Base-by-base conservation (phyloP, 768 basidiomycete genomes). In the Tricholomella constricta region DNA sequence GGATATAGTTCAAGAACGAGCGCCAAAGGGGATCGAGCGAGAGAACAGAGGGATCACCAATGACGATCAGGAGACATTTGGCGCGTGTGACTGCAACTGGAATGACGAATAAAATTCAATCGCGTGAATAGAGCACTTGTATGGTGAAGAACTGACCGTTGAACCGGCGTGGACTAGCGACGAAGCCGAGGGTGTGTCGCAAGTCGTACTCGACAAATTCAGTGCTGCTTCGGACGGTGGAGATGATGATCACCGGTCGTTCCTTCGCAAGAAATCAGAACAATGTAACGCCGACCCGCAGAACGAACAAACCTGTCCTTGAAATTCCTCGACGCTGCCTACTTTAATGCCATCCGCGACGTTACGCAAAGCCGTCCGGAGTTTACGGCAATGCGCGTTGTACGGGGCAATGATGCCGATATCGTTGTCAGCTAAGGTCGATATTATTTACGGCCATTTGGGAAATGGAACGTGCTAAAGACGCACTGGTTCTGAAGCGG, bases 381-480 rank as follows among this genome's bases (percentile, higher is more conserved):
- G 79, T 61, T 84, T 85, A 56, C 71, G 71, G 25, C 75, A 67
- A 59, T 88, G 86, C 2, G 83, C 83, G 61, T 82, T 77, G 58
- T 88, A 88, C 1, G 86, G 86, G 0, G 86, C 71, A 19, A 88
- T 86, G n/a, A 88, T 66, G n/a, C 84, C 86, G 55, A 87, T 85
- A 50, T 88, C 73, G 10, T 68, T 60, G 11, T 72, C 68, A n/a
- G 66, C 78, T 82, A 35, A 22, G 41, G 1, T 29, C 10, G 11
- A 31, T 36, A 41, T 52, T 22, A 23, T 14, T 22, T 27, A 7
- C 64, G 52, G 11, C 34, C 19, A 17, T 43, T 22, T 23, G 29
- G 9, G 35, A 20, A 45, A 29, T 29, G 22, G 26, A 15, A 38
- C 25, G 26, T 2, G 29, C 17, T 3, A 34, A 19, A 26, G 2